These are phyloP conservation scores for Neospermospora avenae DNA, from an alignment of 2,329 filamentous ascomycete genomes.

Conservation along the genomic window DNA sequence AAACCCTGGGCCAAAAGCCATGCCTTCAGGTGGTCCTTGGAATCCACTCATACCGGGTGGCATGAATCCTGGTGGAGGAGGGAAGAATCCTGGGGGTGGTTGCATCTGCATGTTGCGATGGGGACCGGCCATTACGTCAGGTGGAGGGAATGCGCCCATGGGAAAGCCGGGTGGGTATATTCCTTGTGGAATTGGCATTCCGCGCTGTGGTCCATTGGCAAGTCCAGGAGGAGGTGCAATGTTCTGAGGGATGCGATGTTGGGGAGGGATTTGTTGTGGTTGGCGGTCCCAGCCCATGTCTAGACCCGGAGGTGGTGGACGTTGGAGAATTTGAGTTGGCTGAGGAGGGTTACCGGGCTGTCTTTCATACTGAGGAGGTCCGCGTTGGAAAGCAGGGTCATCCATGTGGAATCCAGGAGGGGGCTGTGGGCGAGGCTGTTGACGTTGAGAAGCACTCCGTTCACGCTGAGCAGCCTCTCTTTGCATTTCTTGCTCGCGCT, in stretches of 20 bases:
- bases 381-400: constrained; percentile 27
- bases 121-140: constrained; percentile 43
- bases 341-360: constrained; percentile 41
- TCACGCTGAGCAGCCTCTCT: constrained; percentile 32
- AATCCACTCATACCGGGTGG: constrained; percentile 55
- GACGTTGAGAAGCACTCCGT: constrained; percentile 38
- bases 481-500: constrained; percentile 35
- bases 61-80: constrained; percentile 50
- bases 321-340: constrained; percentile 62
- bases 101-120: constrained; percentile 44
- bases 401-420: constrained; percentile 36
- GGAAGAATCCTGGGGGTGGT: constrained; percentile 46
- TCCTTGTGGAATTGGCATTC: constrained; percentile 49
- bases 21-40: constrained; percentile 50
- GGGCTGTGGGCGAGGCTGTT: constrained; percentile 37
- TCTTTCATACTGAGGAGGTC: constrained; percentile 30
- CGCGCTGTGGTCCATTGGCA: constrained; percentile 37
- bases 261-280: constrained; percentile 27
- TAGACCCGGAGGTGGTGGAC: constrained; percentile 57
- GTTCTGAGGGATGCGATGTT: constrained; percentile 38
- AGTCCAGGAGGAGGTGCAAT: constrained; percentile 63
- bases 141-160: constrained; percentile 44
- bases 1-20: constrained; percentile 49
- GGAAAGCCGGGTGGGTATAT: constrained; percentile 63
- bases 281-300: constrained; percentile 46